These are phyloP conservation scores for Eimeria necatrix DNA, from an alignment of 169 alveolate species.

Conservation along the genomic window DNA sequence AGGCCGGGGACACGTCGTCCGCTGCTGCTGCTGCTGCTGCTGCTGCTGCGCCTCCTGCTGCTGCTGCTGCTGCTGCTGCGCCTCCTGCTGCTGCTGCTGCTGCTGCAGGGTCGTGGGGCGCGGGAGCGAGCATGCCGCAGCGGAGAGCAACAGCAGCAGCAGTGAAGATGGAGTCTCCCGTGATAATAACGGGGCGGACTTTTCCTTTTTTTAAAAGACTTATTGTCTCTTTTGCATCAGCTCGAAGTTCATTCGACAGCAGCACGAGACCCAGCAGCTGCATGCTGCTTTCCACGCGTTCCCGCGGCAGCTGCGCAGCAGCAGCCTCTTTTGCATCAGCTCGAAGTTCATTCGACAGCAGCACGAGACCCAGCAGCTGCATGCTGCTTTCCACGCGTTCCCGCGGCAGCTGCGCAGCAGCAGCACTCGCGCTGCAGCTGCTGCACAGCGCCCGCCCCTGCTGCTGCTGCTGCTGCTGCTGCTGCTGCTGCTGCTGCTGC, in stretches of 20 bases:
- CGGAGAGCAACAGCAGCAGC: conserved; percentile 51
- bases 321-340: conserved; percentile 75
- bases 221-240: conserved; percentile 79
- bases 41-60: too few relatives aligned
- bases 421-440: conserved; percentile 8
- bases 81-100: too few relatives aligned
- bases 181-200: conserved; percentile 81
- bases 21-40: too few relatives aligned
- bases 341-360: conserved; percentile 80
- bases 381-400: conserved; percentile 62
- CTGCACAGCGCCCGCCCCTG: not conserved
- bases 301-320: conserved; percentile 45
- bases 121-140: conserved; percentile 47
- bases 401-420: conserved; percentile 13
- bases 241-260: conserved; percentile 80
- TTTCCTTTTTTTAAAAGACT: conserved; percentile 61
- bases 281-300: conserved; percentile 48
- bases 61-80: too few relatives aligned
- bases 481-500: not conserved
- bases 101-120: too few relatives aligned
- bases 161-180: conserved; percentile 80
- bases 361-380: conserved; percentile 76
- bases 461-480: not conserved
- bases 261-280: conserved; percentile 78
- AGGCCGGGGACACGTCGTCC: too few relatives aligned